Percentiles rank a stretch among this genome's conserved stretches.
Conservation (phyloP, 768 basidiomycete species). For the Kwoniella mangroviensis region DNA sequence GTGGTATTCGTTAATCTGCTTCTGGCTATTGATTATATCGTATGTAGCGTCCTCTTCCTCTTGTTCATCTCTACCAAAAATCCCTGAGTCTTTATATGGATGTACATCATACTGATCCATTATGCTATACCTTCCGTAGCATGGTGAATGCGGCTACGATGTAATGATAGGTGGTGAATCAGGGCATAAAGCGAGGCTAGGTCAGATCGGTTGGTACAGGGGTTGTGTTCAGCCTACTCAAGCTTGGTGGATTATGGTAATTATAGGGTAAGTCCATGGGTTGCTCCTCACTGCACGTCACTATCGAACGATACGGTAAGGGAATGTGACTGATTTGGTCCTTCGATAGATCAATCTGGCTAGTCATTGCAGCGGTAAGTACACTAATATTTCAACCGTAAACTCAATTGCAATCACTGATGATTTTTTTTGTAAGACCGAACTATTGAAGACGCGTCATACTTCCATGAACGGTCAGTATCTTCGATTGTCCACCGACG, state of each 20-base stretch:
- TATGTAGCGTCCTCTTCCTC: conserved; percentile 1
- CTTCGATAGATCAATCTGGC: not conserved
- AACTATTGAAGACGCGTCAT: too few relatives aligned
- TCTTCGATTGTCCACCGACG: too few relatives aligned
- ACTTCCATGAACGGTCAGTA: too few relatives aligned
- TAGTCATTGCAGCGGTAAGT: not conserved
- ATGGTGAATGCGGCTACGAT: conserved; percentile 24
- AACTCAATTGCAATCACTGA: too few relatives aligned
- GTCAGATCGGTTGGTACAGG: conserved; percentile 25
- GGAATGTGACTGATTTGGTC: not conserved
- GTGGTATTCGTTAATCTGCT: conserved; percentile 13
- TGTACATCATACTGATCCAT: too few relatives aligned
- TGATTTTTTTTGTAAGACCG: too few relatives aligned
- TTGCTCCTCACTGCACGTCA: too few relatives aligned
- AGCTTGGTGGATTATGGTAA: conserved; percentile 31
- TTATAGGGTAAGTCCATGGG: conserved; percentile 59
- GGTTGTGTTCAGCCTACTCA: conserved; percentile 21
- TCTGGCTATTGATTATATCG: conserved; percentile 27
- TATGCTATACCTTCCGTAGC: not conserved
- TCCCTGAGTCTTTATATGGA: too few relatives aligned
- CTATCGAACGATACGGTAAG: too few relatives aligned
- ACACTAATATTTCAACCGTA: too few relatives aligned
- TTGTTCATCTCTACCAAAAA: not conserved
- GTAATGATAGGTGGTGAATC: conserved; percentile 16
- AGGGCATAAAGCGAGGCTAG: conserved; percentile 19